phyloP scores from a whole-genome alignment of 345 rosid species.

The Ailanthus altissimus region DNA sequence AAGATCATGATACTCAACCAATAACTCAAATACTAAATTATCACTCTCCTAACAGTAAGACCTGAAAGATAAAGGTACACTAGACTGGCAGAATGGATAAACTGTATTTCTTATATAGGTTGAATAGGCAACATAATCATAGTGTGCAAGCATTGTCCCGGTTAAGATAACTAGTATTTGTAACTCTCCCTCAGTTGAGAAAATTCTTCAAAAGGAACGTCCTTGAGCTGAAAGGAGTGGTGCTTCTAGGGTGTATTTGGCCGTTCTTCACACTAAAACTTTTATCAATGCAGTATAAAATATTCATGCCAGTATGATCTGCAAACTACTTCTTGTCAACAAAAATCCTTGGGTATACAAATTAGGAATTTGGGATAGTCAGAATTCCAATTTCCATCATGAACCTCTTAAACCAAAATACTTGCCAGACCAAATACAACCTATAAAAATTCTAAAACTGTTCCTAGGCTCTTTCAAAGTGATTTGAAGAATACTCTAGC shows the following conservation, averaged over 20 bases:
- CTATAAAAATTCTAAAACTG: background rate
- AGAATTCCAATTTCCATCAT: background rate
- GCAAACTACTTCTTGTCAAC: background rate
- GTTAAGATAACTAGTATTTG: background rate
- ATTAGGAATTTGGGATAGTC: background rate
- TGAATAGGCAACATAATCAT: background rate
- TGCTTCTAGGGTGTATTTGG: background rate
- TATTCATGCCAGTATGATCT: background rate
- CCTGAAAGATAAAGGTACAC: background rate
- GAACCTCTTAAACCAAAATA: background rate
- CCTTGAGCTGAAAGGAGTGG: background rate
- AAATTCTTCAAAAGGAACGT: background rate
- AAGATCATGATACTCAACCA: background rate
- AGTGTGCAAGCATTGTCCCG: background rate
- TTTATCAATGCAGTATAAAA: background rate
- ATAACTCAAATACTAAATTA: background rate
- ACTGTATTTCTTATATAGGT: background rate
- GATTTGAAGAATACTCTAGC: background rate
- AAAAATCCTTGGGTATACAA: background rate
- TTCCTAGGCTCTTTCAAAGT: background rate
- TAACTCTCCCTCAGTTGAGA: background rate
- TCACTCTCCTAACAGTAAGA: background rate
- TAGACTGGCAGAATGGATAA: background rate
- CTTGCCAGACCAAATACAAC: background rate
- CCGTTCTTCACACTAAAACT: background rate